Evolutionary conservation across 2,329 filamentous ascomycete genomes (phyloP), one percentile per base, ranked within the genome.

Genomic region (Ophiosphaerella korrae): DNA sequence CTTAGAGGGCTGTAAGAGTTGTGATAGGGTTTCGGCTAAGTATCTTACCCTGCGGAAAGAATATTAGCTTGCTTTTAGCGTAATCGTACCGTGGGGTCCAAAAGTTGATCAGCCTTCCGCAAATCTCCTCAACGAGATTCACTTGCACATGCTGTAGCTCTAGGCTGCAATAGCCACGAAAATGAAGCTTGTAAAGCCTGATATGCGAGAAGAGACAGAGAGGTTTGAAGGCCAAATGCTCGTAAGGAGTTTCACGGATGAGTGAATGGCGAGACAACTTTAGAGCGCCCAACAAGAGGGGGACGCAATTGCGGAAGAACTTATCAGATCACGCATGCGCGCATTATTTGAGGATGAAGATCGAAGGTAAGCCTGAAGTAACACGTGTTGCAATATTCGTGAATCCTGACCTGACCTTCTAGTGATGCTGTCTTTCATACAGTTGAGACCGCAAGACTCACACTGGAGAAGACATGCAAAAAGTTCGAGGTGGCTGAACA

Each of bases 191-290:
- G 11, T 12, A 8, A 24, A 11, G 7, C 2, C 21, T 4, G 16
- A 11, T 14, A 8, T 5, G 16, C 26, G 21, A 34, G 40, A 33
- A 21, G 16, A 16, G 31, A 33, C 33, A 8, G 40, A 42, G n/a
- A 14, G 18, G 9, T 6, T 38, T n/a, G 33, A 37, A 16, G 38
- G 45, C 6, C 14, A 18, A 12, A 26, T 23, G 13, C 32, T 48
- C 13, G 45, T 48, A 26, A 31, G 45, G 34, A 48, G 45, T 14
- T 48, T 48, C 16, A 48, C 45, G 18, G 39, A n/a, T 32, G 39
- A 42, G 11, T 48, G n/a, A 6, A 23, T 32, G 45, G 45, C n/a
- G n/a, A 42, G 11, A 38, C 45, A 31, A 48, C 45, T 11, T 32
- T 48, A 12, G 45, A 48, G 32, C 33, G 43, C 35, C n/a, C 43